A percentile compares a stretch with the other conserved stretches of the same genome.
phyloP scores from a whole-genome alignment of 1,284 basidiomycete genomes.

The Ustilago esculenta region DNA sequence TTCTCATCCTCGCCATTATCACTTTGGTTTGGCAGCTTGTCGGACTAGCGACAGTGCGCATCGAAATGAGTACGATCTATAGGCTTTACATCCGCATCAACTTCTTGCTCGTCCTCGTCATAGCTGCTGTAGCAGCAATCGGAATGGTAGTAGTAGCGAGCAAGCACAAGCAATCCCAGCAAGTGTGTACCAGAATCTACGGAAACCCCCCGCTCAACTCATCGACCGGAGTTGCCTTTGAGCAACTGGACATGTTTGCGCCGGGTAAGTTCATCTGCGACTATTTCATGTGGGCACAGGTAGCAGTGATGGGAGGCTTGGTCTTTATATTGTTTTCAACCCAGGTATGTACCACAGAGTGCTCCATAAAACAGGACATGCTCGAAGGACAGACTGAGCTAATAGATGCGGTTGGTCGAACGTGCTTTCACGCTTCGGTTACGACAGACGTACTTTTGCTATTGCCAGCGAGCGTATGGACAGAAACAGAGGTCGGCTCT shows the following conservation, averaged over 20 bases:
- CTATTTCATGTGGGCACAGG: constrained; percentile 46
- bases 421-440: not conserved
- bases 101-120: constrained; percentile 32
- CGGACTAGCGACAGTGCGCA: constrained; percentile 28
- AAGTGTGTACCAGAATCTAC: constrained; percentile 40
- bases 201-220: constrained; percentile 39
- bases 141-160: constrained; percentile 34
- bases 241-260: constrained; percentile 19
- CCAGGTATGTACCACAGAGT: constrained; percentile 48
- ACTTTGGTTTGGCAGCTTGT: constrained; percentile 40
- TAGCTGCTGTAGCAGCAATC: constrained; percentile 12
- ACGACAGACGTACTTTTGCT: constrained; percentile 44
- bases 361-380: no score
- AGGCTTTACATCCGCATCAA: constrained; percentile 50
- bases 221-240: constrained; percentile 19
- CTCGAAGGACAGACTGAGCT: no score
- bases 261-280: constrained; percentile 43
- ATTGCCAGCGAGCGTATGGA: constrained; percentile 44
- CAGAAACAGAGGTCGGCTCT: constrained; percentile 42
- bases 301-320: constrained; percentile 41
- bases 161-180: constrained; percentile 31
- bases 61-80: constrained; percentile 42
- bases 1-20: constrained; percentile 28
- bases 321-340: constrained; percentile 29
- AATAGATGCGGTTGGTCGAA: not conserved